Conservation (phyloP, 257 asterid genomes). For the Nicotiana benthamiana region DNA sequence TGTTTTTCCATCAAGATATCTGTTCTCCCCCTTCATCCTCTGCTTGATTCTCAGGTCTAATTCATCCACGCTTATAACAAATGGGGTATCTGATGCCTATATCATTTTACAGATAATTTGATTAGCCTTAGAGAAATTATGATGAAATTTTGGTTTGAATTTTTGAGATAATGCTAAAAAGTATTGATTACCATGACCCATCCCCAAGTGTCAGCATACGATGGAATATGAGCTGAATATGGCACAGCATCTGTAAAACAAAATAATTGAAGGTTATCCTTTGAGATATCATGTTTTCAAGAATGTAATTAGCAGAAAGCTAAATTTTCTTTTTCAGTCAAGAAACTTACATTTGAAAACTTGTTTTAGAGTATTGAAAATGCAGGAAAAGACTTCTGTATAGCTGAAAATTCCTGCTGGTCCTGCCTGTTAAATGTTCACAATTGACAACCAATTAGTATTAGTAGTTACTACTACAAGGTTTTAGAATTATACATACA, state of each 20-base stretch:
- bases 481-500: not conserved
- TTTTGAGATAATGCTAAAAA: not conserved
- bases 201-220: conserved; percentile 98
- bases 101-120: not conserved
- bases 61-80: conserved; percentile 42
- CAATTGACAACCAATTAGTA: not conserved
- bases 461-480: not conserved
- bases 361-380: conserved; percentile 76
- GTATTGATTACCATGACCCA: conserved; percentile 81
- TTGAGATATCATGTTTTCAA: not conserved
- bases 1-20: conserved; percentile 77
- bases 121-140: not conserved
- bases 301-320: not conserved
- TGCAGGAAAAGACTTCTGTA: conserved; percentile 86
- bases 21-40: conserved; percentile 68
- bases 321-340: not conserved
- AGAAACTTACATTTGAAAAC: conserved; percentile 79
- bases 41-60: conserved; percentile 66
- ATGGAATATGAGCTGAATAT: conserved; percentile 88
- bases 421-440: conserved; percentile 51
- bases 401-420: conserved; percentile 96
- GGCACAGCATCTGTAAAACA: conserved; percentile 81
- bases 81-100: conserved; percentile 78
- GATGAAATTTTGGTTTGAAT: not conserved
- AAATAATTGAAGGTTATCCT: not conserved